Evolutionary conservation across 371 early-diverging fungal species (phyloP).

Genomic region (Smittium culicis): DNA sequence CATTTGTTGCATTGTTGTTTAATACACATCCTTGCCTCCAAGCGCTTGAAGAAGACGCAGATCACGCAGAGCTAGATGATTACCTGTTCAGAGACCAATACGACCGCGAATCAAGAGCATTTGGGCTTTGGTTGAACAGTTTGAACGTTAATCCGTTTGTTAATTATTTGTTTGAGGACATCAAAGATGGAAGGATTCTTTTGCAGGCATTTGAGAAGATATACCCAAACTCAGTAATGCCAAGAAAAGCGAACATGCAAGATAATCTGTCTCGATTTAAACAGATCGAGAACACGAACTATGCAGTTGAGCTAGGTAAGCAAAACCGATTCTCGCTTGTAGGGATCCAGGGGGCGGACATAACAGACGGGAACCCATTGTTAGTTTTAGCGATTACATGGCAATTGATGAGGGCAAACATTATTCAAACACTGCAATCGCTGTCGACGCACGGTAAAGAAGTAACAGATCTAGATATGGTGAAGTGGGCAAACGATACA

Average conservation of each 20-base stretch:
- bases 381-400: slow-evolving; percentile 78
- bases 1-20: slow-evolving; percentile 88
- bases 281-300: slow-evolving; percentile 91
- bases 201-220: slow-evolving; percentile 90
- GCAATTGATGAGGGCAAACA: slow-evolving; percentile 95
- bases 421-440: slow-evolving; percentile 76
- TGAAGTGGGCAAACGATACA: slow-evolving; percentile 83
- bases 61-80: slow-evolving; percentile 67
- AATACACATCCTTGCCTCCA: slow-evolving; percentile 89
- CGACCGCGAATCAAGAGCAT: slow-evolving; percentile 91
- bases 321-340: slow-evolving; percentile 74
- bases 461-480: slow-evolving; percentile 79
- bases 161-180: slow-evolving; percentile 88
- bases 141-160: slow-evolving; percentile 90
- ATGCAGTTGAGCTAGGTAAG: slow-evolving; percentile 75
- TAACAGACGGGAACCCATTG: slow-evolving; percentile 76
- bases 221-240: slow-evolving; percentile 72
- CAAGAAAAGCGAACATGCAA: slow-evolving; percentile 62
- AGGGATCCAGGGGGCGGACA: slow-evolving; percentile 88
- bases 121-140: slow-evolving; percentile 89
- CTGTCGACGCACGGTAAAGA: slow-evolving; percentile 63
- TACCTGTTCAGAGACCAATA: slow-evolving; percentile 62
- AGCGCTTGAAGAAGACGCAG: slow-evolving; percentile 62
- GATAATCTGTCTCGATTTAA: slow-evolving; percentile 71
- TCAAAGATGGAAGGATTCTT: slow-evolving; percentile 82